Evolutionary conservation across 2,329 filamentous ascomycete genomes (phyloP), one percentile per base, ranked within the genome.

Genomic region (Cyphellophora europaea): DNA sequence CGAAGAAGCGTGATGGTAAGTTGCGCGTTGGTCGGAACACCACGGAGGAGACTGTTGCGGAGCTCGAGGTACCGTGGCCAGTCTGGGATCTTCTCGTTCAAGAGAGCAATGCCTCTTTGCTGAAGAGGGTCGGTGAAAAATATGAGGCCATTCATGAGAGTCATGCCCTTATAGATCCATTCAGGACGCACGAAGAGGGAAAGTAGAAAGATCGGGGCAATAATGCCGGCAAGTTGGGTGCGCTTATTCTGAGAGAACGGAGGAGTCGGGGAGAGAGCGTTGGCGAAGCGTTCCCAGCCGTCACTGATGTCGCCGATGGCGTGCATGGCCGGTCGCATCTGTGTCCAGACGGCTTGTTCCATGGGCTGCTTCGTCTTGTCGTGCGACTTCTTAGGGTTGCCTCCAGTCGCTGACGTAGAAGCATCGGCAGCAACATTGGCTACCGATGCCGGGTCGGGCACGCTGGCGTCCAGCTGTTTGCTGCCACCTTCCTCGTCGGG

Each of bases 21-120:
- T 52, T 93, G 86, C 3, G 84, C 83, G 52, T 93, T 91, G 2
- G 85, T 93, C 1, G 86, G 86, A 0, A 91, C 78, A 2, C 84
- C 83, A 52, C 82, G 84, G 33, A 93, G 72, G 1, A 91, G 54
- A 0, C 81, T 85, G 44, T 63, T 86, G 40, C 80, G 71, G 8
- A 86, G 59, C 49, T 87, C 78, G 11, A 89, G 64, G 5, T 85
- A 64, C 47, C 80, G 82, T 49, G 83, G 69, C 84, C 84, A 91
- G 46, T 78, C 63, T 1, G 83, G 83, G 46, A 77, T 71, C 5
- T 56, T 59, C 5, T 46, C 48, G 36, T 61, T 60, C 35, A 62
- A 42, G 46, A 74, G 72, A 10, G 58, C 56, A 3, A 85, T 52
- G 2, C 66, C 73, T 10, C 69, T 71, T 19, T 65, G 62, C 36